These are phyloP conservation scores for Irpex lacteus DNA, from an alignment of 1,284 basidiomycete genomes.

Conservation along the genomic window DNA sequence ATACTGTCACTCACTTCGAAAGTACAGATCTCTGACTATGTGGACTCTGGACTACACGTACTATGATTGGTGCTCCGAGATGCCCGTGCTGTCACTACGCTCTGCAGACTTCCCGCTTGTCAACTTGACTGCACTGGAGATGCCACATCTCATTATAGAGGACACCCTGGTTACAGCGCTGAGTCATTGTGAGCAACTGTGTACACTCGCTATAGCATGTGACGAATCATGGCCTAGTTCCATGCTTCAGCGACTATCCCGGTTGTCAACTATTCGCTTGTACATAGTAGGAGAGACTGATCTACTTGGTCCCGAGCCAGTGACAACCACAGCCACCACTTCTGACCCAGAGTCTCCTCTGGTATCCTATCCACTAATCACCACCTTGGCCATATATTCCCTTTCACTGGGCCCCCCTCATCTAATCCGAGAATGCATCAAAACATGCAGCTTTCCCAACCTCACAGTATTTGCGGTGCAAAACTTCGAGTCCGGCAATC, in stretches of 20 bases:
- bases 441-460: constrained; percentile 5
- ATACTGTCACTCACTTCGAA: not conserved
- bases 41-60: not conserved
- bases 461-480: constrained; percentile 5
- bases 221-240: not conserved
- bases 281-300: not conserved
- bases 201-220: not conserved
- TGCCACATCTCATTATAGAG: not conserved
- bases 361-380: not conserved
- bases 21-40: not conserved
- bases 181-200: not conserved
- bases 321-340: not conserved
- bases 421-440: not conserved
- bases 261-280: not conserved
- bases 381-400: not conserved
- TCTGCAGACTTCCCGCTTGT: not conserved
- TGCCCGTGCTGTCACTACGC: not conserved
- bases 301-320: not conserved
- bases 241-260: not conserved
- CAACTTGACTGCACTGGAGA: not conserved
- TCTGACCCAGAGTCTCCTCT: too few relatives aligned
- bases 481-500: not conserved
- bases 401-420: not conserved
- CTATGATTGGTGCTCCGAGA: not conserved
- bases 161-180: not conserved